phyloP scores from a whole-genome alignment of 2,329 filamentous ascomycete genomes.

The Ustilaginoidea virens region DNA sequence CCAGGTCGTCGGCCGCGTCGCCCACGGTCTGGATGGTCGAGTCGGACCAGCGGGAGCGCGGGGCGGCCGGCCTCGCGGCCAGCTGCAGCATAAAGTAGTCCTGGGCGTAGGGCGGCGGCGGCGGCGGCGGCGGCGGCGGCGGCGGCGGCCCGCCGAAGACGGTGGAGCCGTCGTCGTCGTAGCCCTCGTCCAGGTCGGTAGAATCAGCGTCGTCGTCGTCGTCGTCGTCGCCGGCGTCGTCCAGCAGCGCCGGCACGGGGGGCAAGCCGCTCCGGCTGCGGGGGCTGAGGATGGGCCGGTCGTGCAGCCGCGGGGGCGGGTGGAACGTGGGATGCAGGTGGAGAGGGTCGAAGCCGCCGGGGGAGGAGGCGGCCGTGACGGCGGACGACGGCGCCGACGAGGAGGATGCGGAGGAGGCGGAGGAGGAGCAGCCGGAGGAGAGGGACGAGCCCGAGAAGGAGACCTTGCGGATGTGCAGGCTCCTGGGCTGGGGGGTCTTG shows the following conservation, averaged over 20 bases:
- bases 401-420: constrained; percentile 14
- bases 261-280: constrained; percentile 8
- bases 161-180: constrained; percentile 9
- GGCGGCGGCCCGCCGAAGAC: constrained; percentile 3
- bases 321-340: constrained; percentile 18
- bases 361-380: constrained; percentile 11
- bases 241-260: constrained; percentile 13
- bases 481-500: constrained; percentile 19
- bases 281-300: constrained; percentile 17
- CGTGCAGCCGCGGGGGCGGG: constrained; percentile 20
- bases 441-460: constrained; percentile 25
- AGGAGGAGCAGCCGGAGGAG: constrained; percentile 20
- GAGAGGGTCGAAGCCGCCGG: constrained; percentile 18
- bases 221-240: constrained; percentile 10
- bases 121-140: constrained; percentile 14
- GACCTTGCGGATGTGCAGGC: constrained; percentile 25
- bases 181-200: too few species aligned
- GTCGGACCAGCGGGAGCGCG: constrained; percentile 26
- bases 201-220: constrained; percentile 11
- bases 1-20: constrained; percentile 7
- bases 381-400: constrained; percentile 12
- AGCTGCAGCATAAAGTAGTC: constrained; percentile 20
- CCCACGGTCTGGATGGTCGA: constrained; percentile 22
- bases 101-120: constrained; percentile 11
- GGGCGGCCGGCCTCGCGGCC: constrained; percentile 12